Evolutionary conservation across 768 basidiomycete species (phyloP), one percentile per base, ranked within the genome.

Genomic region (Podaxis rugospora): DNA sequence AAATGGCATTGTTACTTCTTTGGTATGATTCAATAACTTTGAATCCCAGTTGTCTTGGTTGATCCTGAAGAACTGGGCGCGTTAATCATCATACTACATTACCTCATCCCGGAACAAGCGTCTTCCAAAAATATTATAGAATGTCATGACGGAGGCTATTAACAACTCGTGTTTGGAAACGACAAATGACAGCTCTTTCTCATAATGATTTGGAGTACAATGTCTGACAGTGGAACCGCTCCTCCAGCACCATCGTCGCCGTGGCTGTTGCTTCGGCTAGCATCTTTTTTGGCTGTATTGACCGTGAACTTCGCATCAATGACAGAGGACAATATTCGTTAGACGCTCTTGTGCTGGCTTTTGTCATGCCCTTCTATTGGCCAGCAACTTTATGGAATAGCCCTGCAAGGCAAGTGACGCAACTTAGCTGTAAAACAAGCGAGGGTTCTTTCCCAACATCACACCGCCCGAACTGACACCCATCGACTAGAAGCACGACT

Each of bases 1-100:
- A 57, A 23, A 27, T 52, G 66, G 65, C 32, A 63, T 57, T 49
- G 60, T 1, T 25, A 13, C 42, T 6, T 21, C 35, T 9, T 50
- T n/a, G 10, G 9, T 54, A 14, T n/a, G 18, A n/a, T n/a, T n/a
- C 10, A 18, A n/a, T 44, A n/a, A 14, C 42, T 44, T 16, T 18
- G 6, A 16, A n/a, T 6, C 36, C 11, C 25, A 36, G 39, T 28
- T 21, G 57, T 5, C 44, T 49, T 57, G 16, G 13, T 54, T 51
- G 23, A 23, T 27, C 27, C 52, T 46, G 9, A n/a, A 13, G 39
- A n/a, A 18, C 46, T n/a, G 47, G n/a, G 23, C 23, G 11, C 25
- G 13, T 25, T n/a, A 4, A 18, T 25, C 16, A 47, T 47, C 21
- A 10, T 14, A 14, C 4, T 49, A 7, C 3, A 10, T 21, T 10